phyloP scores from a whole-genome alignment of 2,329 filamentous ascomycete species.

The Ambrosiella xylebori region DNA sequence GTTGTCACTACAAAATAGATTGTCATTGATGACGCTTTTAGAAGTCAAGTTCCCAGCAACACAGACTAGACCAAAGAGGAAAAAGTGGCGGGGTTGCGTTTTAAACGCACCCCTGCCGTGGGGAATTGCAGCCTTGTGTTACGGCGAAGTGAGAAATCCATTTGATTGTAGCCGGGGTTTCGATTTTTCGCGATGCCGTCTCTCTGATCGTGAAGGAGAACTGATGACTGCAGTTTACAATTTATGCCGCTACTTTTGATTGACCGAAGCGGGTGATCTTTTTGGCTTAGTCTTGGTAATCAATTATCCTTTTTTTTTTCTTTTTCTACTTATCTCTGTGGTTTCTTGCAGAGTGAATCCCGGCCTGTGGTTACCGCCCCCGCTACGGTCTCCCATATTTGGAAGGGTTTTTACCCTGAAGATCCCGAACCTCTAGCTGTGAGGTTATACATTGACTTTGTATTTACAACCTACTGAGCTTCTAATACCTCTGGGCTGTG shows the following conservation, averaged over 20 bases:
- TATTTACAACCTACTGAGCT: neutral
- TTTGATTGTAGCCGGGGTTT: neutral
- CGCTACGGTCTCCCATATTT: no score
- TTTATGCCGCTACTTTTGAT: neutral
- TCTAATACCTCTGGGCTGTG: neutral
- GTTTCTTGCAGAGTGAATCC: no score
- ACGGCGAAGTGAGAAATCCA: neutral
- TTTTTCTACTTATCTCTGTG: no score
- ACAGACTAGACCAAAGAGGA: neutral
- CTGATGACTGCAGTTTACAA: neutral
- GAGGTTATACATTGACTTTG: neutral
- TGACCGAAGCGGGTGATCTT: no score
- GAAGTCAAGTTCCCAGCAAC: neutral
- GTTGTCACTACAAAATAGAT: neutral
- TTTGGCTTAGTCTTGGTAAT: no score
- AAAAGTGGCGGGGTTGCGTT: slow-evolving; percentile 9
- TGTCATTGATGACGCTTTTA: slow-evolving; percentile 1
- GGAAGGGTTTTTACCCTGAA: no score
- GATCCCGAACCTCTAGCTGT: no score
- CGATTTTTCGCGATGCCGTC: neutral
- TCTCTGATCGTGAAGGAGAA: neutral
- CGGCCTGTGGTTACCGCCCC: no score
- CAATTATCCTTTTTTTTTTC: no score
- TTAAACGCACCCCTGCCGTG: slow-evolving; percentile 10
- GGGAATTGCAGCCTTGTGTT: slow-evolving; percentile 7